A percentile compares a stretch with the other conserved stretches of the same genome.
phyloP scores from a whole-genome alignment of 768 basidiomycete species.

The Amyloporia xantha region DNA sequence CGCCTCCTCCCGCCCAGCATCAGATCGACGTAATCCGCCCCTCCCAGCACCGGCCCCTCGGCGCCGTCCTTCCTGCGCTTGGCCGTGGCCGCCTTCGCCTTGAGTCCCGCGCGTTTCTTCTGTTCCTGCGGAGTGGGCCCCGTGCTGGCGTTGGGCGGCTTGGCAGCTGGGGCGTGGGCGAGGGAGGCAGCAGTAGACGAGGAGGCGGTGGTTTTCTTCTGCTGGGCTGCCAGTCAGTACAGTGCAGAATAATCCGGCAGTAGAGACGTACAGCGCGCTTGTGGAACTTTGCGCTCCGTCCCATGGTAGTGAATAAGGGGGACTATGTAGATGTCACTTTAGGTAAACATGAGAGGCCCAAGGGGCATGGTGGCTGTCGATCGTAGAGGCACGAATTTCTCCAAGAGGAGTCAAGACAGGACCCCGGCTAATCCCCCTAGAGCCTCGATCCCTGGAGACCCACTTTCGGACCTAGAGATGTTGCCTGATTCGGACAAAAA shows the following conservation, averaged over 20 bases:
- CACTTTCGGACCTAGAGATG: too few relatives aligned
- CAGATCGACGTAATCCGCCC: conserved; percentile 70
- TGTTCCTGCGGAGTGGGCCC: conserved; percentile 19
- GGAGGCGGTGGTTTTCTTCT: conserved; percentile 22
- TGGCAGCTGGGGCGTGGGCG: conserved; percentile 5
- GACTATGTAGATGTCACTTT: too few relatives aligned
- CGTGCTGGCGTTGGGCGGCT: conserved; percentile 11
- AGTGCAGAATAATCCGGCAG: background rate
- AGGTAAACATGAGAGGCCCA: too few relatives aligned
- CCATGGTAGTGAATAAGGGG: conserved; percentile 35
- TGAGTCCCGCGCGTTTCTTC: conserved; percentile 46
- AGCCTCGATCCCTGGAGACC: too few relatives aligned
- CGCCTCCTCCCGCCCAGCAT: conserved; percentile 67
- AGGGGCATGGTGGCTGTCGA: too few relatives aligned
- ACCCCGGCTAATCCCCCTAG: too few relatives aligned
- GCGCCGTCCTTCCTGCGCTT: conserved; percentile 13
- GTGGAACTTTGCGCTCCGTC: conserved; percentile 60
- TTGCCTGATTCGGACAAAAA: too few relatives aligned
- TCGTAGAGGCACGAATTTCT: too few relatives aligned
- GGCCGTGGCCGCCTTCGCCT: conserved; percentile 40
- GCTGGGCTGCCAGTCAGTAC: background rate
- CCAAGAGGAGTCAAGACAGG: too few relatives aligned
- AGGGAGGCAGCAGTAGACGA: conserved; percentile 3
- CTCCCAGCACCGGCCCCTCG: conserved; percentile 51
- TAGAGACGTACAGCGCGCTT: conserved; percentile 44